Evolutionary conservation across 352 stramenopile species (phyloP).

Genomic region (Plasmopara viticola): DNA sequence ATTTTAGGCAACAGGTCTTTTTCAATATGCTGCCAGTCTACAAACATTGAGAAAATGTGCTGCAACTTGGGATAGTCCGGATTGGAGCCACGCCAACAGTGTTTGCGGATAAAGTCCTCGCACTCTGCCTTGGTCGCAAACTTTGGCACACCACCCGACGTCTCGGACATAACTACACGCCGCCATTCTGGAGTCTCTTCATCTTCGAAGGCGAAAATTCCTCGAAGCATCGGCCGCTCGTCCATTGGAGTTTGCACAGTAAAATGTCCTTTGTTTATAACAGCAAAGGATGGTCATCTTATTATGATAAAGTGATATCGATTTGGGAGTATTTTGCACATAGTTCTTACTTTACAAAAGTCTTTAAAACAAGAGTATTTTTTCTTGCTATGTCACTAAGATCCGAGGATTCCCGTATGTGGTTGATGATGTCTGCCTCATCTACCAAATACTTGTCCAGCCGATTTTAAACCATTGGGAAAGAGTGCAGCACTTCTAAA

Average conservation of each 20-base stretch:
- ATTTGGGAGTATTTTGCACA: too few species aligned
- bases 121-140: slow-evolving; percentile 86
- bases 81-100: slow-evolving; percentile 86
- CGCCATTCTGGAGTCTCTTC: slow-evolving; percentile 80
- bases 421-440: too few species aligned
- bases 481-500: too few species aligned
- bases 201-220: slow-evolving; percentile 85
- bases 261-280: too few species aligned
- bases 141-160: slow-evolving; percentile 67
- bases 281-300: too few species aligned
- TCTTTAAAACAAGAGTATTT: too few species aligned
- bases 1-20: slow-evolving; percentile 77
- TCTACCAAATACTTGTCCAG: too few species aligned
- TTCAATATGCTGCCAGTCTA: slow-evolving; percentile 83
- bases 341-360: too few species aligned
- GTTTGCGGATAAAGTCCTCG: slow-evolving; percentile 80
- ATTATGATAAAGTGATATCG: too few species aligned
- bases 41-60: slow-evolving; percentile 90
- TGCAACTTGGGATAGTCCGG: slow-evolving; percentile 86
- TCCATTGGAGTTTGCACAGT: slow-evolving; percentile 21
- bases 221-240: slow-evolving; percentile 56
- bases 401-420: too few species aligned
- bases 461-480: too few species aligned
- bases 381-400: too few species aligned
- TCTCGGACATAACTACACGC: slow-evolving; percentile 59